phyloP scores from a whole-genome alignment of 306 rosid genomes.

The Arachis hypogaea region DNA sequence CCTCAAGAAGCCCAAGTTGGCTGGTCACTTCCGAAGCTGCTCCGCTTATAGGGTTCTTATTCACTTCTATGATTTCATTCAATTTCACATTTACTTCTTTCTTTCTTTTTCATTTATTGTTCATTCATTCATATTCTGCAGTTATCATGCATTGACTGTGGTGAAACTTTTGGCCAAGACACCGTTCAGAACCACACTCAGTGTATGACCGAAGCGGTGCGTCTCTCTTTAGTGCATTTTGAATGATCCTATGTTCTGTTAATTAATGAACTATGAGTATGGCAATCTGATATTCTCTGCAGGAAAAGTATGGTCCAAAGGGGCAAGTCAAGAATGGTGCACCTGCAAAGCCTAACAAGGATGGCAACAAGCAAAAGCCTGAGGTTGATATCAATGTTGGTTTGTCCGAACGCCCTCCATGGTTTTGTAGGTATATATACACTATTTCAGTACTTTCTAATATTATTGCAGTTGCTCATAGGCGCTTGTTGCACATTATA shows the following conservation, averaged over 20 bases:
- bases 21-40: conserved; percentile 71
- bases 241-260: neutral
- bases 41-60: conserved; percentile 21
- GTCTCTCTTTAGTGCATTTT: conserved; percentile 31
- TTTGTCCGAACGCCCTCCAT: conserved; percentile 86
- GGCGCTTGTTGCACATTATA: neutral
- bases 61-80: neutral
- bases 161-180: conserved; percentile 72
- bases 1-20: conserved; percentile 83
- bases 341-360: conserved; percentile 61
- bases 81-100: neutral
- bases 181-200: conserved; percentile 82
- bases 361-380: conserved; percentile 58
- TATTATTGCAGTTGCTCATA: neutral
- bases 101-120: too few relatives aligned
- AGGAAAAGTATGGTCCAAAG: conserved; percentile 98
- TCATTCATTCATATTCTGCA: conserved; percentile 38
- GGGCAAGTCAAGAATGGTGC: conserved; percentile 68
- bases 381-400: conserved; percentile 82
- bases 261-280: too few relatives aligned
- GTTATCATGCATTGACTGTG: conserved; percentile 96
- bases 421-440: conserved; percentile 82
- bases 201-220: conserved; percentile 86
- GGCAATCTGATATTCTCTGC: conserved; percentile 14
- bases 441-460: conserved; percentile 10